Conservation (phyloP, 257 asterid species). For the Jacaranda mimosifolia region DNA sequence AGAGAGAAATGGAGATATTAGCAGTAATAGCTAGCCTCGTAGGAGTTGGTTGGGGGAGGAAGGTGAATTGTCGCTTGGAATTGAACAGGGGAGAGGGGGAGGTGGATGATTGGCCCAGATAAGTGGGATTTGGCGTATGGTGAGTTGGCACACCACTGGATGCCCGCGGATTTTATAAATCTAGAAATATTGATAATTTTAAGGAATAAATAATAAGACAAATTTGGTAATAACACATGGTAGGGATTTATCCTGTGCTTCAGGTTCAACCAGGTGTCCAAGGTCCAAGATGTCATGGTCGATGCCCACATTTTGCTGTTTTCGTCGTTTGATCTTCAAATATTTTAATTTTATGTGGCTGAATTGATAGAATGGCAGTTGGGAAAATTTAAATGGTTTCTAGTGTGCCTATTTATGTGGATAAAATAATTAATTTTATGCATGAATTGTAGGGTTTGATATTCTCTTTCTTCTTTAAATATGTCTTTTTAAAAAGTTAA, state of each 20-base stretch:
- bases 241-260: background rate
- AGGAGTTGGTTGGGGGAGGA: constrained; percentile 51
- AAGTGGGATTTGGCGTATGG: constrained; percentile 20
- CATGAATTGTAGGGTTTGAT: too few relatives aligned
- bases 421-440: too few relatives aligned
- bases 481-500: too few relatives aligned
- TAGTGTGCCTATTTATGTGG: too few relatives aligned
- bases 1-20: constrained; percentile 6
- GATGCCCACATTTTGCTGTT: background rate
- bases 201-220: constrained; percentile 5
- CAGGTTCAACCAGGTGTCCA: background rate
- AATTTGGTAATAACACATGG: background rate
- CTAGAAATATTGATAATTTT: background rate
- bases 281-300: background rate
- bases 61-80: constrained; percentile 49
- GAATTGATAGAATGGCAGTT: too few relatives aligned
- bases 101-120: constrained; percentile 36
- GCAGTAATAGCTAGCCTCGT: background rate
- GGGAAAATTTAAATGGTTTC: too few relatives aligned
- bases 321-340: too few relatives aligned
- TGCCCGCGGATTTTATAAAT: constrained; percentile 18
- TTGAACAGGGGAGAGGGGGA: constrained; percentile 31
- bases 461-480: too few relatives aligned
- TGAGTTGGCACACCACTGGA: constrained; percentile 36
- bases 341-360: too few relatives aligned